Base-by-base conservation (phyloP, 805 yeast genomes). In the Saccharomyces eubayanus region DNA sequence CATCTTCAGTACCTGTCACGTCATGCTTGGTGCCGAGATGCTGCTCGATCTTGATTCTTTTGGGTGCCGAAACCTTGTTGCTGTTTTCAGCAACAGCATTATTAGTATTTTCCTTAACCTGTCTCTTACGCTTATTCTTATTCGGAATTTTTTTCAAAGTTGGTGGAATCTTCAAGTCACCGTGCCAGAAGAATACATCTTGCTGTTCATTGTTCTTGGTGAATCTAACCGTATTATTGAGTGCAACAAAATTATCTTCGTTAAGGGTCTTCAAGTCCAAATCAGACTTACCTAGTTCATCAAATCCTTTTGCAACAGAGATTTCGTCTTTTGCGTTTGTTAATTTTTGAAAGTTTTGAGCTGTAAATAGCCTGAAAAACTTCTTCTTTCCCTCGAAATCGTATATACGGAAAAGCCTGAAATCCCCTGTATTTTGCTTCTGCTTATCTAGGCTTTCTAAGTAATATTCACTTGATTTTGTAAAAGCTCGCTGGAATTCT, bases 361-460 rank as follows among this genome's bases (percentile, higher is more conserved):
- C 75, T 0, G 83, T 74, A 56, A 83, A 75, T 59, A 86, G 83
- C 45, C 95, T 74, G 67, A 80, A 87, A 59, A 82, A 87, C 62
- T 87, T 85, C 54, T 77, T 75, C 58, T 89, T 82, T 0, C 96
- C 95, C 55, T 81, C 83, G 59, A 82, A 82, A 62, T 87, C 95
- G 55, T 81, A 80, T 16, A 84, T 83, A 57, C 86, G 76, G 0
- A 85, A 76, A 11, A 89, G 71, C 1, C 72, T 54, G 67, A 67
- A 55, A 2, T 16, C 43, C 64, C 71, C 52, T 65, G 71, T 48
- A 64, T 54, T 27, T 66, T 59, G 55, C 4, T 41, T 51, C 29
- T 70, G 64, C 47, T 70, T 72, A 3, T 70, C 75, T 1, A 72
- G 64, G 2, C 70, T 66, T 20, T 77, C 77, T 3, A 80, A 70